phyloP scores from a whole-genome alignment of 192 early-diverging fungal species.

The Thoreauomyces humboldtii region DNA sequence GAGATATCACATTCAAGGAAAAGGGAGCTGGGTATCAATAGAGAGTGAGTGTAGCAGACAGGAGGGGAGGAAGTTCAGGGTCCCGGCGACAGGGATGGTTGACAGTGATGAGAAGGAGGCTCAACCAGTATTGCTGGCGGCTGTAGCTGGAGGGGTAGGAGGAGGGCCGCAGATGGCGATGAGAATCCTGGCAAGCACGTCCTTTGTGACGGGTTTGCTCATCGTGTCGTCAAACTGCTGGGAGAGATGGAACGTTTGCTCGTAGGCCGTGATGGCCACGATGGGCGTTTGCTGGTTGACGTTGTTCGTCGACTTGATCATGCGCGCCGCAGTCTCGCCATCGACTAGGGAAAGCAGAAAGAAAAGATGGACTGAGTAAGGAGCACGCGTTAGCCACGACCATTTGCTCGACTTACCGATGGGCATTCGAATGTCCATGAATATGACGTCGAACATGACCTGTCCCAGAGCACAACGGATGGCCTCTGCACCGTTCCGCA shows the following conservation, averaged over 20 bases:
- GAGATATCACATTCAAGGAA: no score
- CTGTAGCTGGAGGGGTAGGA: no score
- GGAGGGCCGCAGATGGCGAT: constrained; percentile 24
- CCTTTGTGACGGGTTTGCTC: constrained; percentile 71
- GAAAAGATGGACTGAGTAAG: not conserved
- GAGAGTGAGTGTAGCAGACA: no score
- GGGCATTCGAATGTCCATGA: constrained; percentile 94
- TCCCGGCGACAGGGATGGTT: no score
- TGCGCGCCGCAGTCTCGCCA: constrained; percentile 85
- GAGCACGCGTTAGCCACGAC: not conserved
- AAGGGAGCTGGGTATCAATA: no score
- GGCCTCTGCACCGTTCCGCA: constrained; percentile 88
- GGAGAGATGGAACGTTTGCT: constrained; percentile 41
- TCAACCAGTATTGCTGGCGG: no score
- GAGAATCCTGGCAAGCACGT: constrained; percentile 43
- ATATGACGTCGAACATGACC: constrained; percentile 88
- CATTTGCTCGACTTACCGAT: constrained; percentile 54
- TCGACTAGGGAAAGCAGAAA: constrained; percentile 60
- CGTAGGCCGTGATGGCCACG: constrained; percentile 74
- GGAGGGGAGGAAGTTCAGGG: no score
- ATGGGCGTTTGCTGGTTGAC: constrained; percentile 83
- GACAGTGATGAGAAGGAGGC: no score
- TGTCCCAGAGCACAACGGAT: constrained; percentile 85
- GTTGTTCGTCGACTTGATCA: constrained; percentile 93
- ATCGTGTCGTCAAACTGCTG: constrained; percentile 69